Conservation (phyloP, 495 filamentous ascomycete genomes). For the Choiromyces venosus region DNA sequence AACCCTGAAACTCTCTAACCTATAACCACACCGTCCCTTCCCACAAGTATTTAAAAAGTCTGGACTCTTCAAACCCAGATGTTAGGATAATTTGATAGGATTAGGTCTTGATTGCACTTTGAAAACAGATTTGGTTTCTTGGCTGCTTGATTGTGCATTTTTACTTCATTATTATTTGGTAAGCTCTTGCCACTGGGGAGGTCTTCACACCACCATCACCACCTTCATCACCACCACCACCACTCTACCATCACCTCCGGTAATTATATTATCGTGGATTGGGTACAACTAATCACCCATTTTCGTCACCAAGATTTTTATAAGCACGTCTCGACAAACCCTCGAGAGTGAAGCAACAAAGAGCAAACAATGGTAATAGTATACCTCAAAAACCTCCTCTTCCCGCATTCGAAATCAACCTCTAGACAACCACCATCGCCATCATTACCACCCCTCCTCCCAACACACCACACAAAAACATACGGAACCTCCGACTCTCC, state of each 20-base stretch:
- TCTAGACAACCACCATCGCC: background rate
- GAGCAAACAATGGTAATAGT: conserved; percentile 37
- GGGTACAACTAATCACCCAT: background rate
- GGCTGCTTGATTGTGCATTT: background rate
- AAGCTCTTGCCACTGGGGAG: background rate
- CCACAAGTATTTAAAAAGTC: background rate
- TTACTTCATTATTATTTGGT: background rate
- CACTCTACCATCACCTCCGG: too few relatives aligned
- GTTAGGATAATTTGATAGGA: background rate
- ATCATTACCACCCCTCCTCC: conserved; percentile 19
- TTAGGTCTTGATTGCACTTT: background rate
- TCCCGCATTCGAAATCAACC: conserved; percentile 20
- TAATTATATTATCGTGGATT: background rate
- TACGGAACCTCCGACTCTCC: conserved; percentile 8
- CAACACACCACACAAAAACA: conserved; percentile 3
- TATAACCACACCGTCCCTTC: background rate
- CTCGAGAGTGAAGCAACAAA: too few relatives aligned
- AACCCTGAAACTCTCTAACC: background rate
- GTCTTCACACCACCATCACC: background rate
- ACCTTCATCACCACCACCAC: background rate
- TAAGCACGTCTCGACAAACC: background rate
- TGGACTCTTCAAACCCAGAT: background rate
- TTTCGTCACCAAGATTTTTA: background rate
- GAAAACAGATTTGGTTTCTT: background rate
- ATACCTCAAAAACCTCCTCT: conserved; percentile 38